These are phyloP conservation scores for Eucalyptus tenuipes DNA, from an alignment of 345 rosid species.

Conservation along the genomic window DNA sequence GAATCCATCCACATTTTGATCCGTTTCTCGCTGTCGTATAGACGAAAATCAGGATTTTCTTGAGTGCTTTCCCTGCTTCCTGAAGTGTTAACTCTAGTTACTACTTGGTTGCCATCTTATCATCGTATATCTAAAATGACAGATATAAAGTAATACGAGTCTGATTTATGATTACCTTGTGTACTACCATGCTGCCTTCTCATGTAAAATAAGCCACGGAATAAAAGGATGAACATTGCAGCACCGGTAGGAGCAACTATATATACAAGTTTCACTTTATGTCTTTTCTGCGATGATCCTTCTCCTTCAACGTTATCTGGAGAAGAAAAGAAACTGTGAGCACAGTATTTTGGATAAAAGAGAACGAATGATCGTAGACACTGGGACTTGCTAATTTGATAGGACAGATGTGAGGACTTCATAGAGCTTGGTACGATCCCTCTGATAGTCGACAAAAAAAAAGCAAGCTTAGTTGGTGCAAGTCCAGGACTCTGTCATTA, in stretches of 20 bases:
- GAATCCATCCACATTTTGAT: constrained; percentile 15
- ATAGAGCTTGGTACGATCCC: not conserved
- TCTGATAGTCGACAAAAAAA: not conserved
- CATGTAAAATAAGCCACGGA: not conserved
- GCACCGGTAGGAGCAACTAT: not conserved
- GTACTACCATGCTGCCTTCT: not conserved
- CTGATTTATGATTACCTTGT: not conserved
- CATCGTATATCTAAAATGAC: not conserved
- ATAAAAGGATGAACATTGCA: not conserved
- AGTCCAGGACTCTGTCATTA: not conserved
- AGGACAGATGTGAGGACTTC: not conserved
- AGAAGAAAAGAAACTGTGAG: too few relatives aligned
- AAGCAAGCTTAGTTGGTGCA: not conserved
- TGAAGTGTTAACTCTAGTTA: not conserved
- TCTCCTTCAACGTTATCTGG: not conserved
- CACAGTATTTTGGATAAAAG: too few relatives aligned
- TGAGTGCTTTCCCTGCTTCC: not conserved
- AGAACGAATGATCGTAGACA: too few relatives aligned
- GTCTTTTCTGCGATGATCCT: not conserved
- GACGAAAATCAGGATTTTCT: not conserved
- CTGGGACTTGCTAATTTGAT: too few relatives aligned
- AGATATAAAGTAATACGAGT: not conserved
- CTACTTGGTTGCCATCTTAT: not conserved
- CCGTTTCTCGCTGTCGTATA: constrained; percentile 10
- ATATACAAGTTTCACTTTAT: not conserved